Evolutionary conservation across 208 protist species (phyloP).

Genomic region (Crithidia mellificae): DNA sequence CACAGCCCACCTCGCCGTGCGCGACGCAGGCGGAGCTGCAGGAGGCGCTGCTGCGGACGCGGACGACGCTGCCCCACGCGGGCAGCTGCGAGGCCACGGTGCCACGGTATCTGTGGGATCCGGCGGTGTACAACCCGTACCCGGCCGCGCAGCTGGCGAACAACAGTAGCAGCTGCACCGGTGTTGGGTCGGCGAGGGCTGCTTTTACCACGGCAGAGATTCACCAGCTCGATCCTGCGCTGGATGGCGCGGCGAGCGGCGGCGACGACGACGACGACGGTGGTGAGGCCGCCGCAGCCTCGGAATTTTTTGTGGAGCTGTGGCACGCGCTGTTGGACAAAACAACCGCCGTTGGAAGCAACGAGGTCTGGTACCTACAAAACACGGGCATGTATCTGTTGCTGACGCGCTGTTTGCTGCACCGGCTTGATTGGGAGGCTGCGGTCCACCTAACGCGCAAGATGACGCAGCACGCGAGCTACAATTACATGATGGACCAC

Average conservation of each 20-base stretch:
- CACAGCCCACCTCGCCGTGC: conserved; percentile 12
- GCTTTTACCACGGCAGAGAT: conserved; percentile 19
- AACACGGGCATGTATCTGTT: conserved; percentile 85
- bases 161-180: not conserved
- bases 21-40: conserved; percentile 24
- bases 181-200: too few species aligned
- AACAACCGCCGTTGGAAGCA: conserved; percentile 40
- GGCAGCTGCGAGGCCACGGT: conserved; percentile 51
- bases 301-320: conserved; percentile 82
- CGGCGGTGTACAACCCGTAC: conserved; percentile 81
- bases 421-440: conserved; percentile 87
- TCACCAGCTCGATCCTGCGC: conserved; percentile 10
- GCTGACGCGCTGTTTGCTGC: conserved; percentile 77
- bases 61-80: conserved; percentile 70
- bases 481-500: conserved; percentile 87
- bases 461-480: conserved; percentile 70
- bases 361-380: conserved; percentile 78
- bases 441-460: conserved; percentile 76
- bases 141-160: conserved; percentile 38
- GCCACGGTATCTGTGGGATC: conserved; percentile 77
- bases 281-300: conserved; percentile 12
- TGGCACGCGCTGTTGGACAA: conserved; percentile 77
- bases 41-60: conserved; percentile 35
- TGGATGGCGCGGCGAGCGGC: conserved; percentile 4
- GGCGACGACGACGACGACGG: conserved; percentile 14